Evolutionary conservation across 306 rosid genomes (phyloP), one percentile per base, ranked within the genome.

Genomic region (Castanospermum australe): DNA sequence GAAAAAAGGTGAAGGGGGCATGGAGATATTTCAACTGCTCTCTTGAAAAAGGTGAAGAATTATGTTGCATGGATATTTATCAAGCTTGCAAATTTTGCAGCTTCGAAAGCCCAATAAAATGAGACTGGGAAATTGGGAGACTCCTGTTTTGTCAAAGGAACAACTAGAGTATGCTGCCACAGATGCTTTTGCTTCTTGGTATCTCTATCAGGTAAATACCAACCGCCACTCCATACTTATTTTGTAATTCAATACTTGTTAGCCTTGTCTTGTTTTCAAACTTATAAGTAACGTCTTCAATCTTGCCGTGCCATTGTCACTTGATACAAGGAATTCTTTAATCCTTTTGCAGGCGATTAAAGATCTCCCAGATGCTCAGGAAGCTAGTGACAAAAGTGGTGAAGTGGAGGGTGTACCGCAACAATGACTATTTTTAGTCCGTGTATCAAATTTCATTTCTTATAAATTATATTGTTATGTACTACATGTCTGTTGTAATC

Each of bases 151-250:
- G 52, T 91, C 99, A 33, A 70, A 84, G 79, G 84, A 69, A 51
- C 98, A 95, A 84, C 79, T 91, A 81, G 79, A 86, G 32, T 95
- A 95, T 86, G 99, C 98, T 54, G 98, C 99, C 48, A 93, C 90
- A 0, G 99, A 95, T 83, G 98, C 97, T 64, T 92, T 84, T 77
- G 89, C 89, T 72, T 92, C 98, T 74, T 90, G 97, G 99, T 81
- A 75, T 88, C 90, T 95, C 21, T 85, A 89, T 66, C 85, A 92
- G 97, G 99, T 95, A 72, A 64, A 61, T 74, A 50, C 33, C 52
- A 17, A 45, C 64, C 42, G 50, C 42, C 8, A 32, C 71, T 67
- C 32, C 1, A 20, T 42, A 73, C 9, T 36, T 52, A 21, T 8
- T 8, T 50, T 42, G 0, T 33, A n/a, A 61, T 21, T 7, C 54